Percentiles rank a stretch among this genome's conserved stretches.
These are phyloP conservation scores for Cercophora sp. DNA, from an alignment of 495 filamentous ascomycete genomes.

Conservation along the genomic window DNA sequence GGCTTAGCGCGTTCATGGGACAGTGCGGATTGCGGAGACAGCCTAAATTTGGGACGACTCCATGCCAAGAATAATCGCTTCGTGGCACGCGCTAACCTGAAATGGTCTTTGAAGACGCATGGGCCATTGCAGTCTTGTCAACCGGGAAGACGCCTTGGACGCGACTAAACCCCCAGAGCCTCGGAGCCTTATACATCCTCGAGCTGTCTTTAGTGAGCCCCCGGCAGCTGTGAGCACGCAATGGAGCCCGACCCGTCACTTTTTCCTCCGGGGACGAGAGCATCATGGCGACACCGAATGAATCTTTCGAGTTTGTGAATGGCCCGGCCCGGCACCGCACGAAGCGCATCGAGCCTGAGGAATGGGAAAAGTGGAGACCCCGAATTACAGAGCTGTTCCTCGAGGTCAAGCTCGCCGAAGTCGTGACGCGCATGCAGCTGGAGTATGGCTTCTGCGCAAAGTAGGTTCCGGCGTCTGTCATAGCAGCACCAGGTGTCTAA, in stretches of 20 bases:
- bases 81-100: background rate
- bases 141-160: too few relatives aligned
- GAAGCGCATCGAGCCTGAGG: background rate
- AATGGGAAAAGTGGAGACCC: background rate
- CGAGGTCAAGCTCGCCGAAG: background rate
- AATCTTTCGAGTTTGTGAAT: background rate
- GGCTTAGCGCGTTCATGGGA: background rate
- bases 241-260: too few relatives aligned
- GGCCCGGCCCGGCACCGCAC: background rate
- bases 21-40: too few relatives aligned
- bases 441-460: background rate
- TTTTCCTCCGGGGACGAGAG: background rate
- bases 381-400: background rate
- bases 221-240: too few relatives aligned
- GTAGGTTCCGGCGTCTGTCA: background rate
- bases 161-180: too few relatives aligned
- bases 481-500: too few relatives aligned
- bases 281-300: background rate
- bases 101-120: background rate
- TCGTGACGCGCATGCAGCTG: background rate
- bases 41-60: background rate
- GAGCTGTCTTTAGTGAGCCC: too few relatives aligned
- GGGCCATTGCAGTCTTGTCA: background rate
- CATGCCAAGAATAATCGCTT: too few relatives aligned
- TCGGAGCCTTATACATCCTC: too few relatives aligned